Conservation (phyloP, 805 yeast species). For the Clavispora carvajalis region DNA sequence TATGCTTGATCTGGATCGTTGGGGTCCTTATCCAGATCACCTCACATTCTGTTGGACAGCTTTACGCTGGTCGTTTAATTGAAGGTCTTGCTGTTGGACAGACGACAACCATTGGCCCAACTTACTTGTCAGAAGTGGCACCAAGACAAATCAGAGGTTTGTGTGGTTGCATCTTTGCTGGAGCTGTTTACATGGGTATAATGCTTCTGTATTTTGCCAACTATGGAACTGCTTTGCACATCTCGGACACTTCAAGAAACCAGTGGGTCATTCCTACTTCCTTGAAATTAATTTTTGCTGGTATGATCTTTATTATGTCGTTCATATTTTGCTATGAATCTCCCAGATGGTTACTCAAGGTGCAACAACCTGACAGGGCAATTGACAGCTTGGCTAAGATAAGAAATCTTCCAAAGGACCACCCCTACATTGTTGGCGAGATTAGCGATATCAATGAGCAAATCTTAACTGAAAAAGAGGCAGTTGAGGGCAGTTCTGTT, state of each 20-base stretch:
- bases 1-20: slow-evolving; percentile 33
- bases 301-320: slow-evolving; percentile 39
- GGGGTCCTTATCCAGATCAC: slow-evolving; percentile 48
- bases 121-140: slow-evolving; percentile 46
- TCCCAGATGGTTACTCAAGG: slow-evolving; percentile 48
- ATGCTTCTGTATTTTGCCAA: slow-evolving; percentile 43
- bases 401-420: slow-evolving; percentile 42
- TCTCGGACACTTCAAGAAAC: slow-evolving; percentile 25
- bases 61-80: slow-evolving; percentile 50
- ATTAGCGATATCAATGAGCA: slow-evolving; percentile 39
- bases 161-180: slow-evolving; percentile 49
- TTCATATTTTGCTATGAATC: slow-evolving; percentile 40
- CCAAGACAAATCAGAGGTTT: slow-evolving; percentile 50
- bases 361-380: slow-evolving; percentile 38
- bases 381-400: slow-evolving; percentile 34
- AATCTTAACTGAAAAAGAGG: slow-evolving; percentile 60
- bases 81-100: slow-evolving; percentile 55
- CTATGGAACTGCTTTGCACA: slow-evolving; percentile 48
- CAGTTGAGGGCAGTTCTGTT: slow-evolving; percentile 11
- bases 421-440: slow-evolving; percentile 47
- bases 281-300: slow-evolving; percentile 44
- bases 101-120: slow-evolving; percentile 52
- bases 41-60: slow-evolving; percentile 40
- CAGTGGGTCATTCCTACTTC: slow-evolving; percentile 53
- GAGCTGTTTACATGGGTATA: slow-evolving; percentile 53